phyloP scores from a whole-genome alignment of 1,139 yeast species.

The Suhomyces bolitotheri region DNA sequence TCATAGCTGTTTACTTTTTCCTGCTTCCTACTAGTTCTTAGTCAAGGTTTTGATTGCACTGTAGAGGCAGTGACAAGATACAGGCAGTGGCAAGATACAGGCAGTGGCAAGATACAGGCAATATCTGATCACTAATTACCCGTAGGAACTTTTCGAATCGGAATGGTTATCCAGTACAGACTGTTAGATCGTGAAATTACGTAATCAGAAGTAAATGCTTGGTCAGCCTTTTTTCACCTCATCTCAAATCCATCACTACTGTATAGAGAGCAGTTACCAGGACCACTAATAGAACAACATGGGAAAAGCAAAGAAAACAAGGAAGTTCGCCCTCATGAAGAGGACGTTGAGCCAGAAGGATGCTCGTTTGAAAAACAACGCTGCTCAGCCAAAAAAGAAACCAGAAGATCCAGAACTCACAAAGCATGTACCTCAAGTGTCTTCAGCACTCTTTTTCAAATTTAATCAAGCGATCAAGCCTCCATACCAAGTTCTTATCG shows the following conservation, averaged over 20 bases:
- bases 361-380: slow-evolving; percentile 47
- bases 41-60: no score
- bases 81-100: no score
- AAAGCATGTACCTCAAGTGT: slow-evolving; percentile 86
- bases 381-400: slow-evolving; percentile 29
- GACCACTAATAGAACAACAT: slow-evolving; percentile 34
- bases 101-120: no score
- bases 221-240: slow-evolving; percentile 10
- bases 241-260: no score
- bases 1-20: no score
- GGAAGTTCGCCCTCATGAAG: slow-evolving; percentile 93
- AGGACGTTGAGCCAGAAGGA: slow-evolving; percentile 76
- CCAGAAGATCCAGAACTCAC: slow-evolving; percentile 79
- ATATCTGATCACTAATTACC: no score
- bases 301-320: slow-evolving; percentile 97
- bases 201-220: no score
- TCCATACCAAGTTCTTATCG: slow-evolving; percentile 92
- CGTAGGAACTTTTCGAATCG: no score
- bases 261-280: slow-evolving; percentile 2
- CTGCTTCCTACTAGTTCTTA: no score
- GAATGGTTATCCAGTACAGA: no score
- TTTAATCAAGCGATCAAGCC: slow-evolving; percentile 93
- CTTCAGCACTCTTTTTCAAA: slow-evolving; percentile 93
- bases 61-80: no score
- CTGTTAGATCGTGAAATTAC: no score